Conservation (phyloP, 169 alveolate species). For the Pseudocohnilembus persalinus region DNA sequence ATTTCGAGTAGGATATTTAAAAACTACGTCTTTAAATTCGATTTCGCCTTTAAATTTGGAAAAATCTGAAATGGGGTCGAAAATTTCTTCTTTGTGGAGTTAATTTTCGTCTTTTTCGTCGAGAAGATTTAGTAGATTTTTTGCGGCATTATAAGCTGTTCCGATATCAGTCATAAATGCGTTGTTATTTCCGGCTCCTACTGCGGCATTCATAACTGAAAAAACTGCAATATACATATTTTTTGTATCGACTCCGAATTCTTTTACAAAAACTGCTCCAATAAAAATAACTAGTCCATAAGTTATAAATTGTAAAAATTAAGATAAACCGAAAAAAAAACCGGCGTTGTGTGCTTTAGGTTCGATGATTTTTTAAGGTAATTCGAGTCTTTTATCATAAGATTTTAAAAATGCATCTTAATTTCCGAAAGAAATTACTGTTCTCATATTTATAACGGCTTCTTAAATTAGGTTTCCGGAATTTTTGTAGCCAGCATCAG, state of each 20-base stretch:
- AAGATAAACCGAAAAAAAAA: slow-evolving; percentile 68
- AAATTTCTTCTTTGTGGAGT: not conserved
- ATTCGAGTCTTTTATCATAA: slow-evolving; percentile 55
- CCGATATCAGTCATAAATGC: slow-evolving; percentile 61
- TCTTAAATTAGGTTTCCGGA: slow-evolving; percentile 68
- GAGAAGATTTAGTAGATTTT: slow-evolving; percentile 7
- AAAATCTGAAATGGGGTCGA: not conserved
- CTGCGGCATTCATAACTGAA: slow-evolving; percentile 50
- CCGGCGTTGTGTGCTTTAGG: slow-evolving; percentile 41
- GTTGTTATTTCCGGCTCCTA: slow-evolving; percentile 60
- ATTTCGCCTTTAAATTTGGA: slow-evolving; percentile 50
- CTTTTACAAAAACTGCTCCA: slow-evolving; percentile 60
- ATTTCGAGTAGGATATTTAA: slow-evolving; percentile 67
- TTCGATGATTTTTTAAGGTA: slow-evolving; percentile 19
- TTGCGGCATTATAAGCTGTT: slow-evolving; percentile 41
- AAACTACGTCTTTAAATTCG: slow-evolving; percentile 66
- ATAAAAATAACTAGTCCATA: slow-evolving; percentile 58
- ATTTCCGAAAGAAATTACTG: slow-evolving; percentile 71
- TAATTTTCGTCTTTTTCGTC: slow-evolving; percentile 12
- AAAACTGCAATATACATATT: slow-evolving; percentile 64
- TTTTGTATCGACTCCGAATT: slow-evolving; percentile 51
- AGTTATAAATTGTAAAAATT: slow-evolving; percentile 59
- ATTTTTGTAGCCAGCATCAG: slow-evolving; percentile 52
- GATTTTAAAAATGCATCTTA: slow-evolving; percentile 65
- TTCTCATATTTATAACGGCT: slow-evolving; percentile 72